Percentiles rank a stretch among this genome's conserved stretches.
These are phyloP conservation scores for Pseudozyma tsukubaensis DNA, from an alignment of 1,284 basidiomycete genomes.

Conservation along the genomic window DNA sequence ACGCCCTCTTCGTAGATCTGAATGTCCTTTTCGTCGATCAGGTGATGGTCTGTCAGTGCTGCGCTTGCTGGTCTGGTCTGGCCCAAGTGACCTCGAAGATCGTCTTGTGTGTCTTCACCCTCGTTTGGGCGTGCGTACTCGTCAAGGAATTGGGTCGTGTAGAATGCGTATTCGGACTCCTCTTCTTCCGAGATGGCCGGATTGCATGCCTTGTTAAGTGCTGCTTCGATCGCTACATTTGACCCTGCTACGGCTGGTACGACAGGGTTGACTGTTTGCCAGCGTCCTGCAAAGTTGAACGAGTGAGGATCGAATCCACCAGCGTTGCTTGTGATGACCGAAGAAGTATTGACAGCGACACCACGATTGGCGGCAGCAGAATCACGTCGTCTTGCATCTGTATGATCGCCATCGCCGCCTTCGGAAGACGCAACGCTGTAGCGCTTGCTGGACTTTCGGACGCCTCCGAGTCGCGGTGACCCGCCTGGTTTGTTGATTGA, in stretches of 20 bases:
- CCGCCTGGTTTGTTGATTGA: constrained; percentile 49
- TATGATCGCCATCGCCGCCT: constrained; percentile 17
- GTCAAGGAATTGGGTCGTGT: constrained; percentile 49
- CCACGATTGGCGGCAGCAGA: constrained; percentile 7
- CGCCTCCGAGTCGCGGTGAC: constrained; percentile 15
- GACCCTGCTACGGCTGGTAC: constrained; percentile 26
- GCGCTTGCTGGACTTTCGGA: constrained; percentile 24
- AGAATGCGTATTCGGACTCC: constrained; percentile 47
- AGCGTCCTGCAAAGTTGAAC: constrained; percentile 52
- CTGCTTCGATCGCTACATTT: constrained; percentile 42
- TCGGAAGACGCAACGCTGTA: constrained; percentile 34
- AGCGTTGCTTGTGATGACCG: neutral
- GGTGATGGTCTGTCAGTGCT: constrained; percentile 32
- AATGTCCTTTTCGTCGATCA: constrained; percentile 51
- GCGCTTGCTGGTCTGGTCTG: constrained; percentile 4
- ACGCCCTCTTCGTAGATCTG: constrained; percentile 57
- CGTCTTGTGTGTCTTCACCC: constrained; percentile 1
- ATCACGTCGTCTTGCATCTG: constrained; percentile 10
- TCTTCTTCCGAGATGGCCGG: constrained; percentile 45
- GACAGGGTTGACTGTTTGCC: constrained; percentile 37
- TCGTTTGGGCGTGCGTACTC: constrained; percentile 26
- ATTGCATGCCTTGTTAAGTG: constrained; percentile 42
- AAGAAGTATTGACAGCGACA: neutral
- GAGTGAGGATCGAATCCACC: constrained; percentile 38
- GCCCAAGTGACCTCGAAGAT: neutral